phyloP scores from a whole-genome alignment of 805 yeast species.

The Candida mattraensis region DNA sequence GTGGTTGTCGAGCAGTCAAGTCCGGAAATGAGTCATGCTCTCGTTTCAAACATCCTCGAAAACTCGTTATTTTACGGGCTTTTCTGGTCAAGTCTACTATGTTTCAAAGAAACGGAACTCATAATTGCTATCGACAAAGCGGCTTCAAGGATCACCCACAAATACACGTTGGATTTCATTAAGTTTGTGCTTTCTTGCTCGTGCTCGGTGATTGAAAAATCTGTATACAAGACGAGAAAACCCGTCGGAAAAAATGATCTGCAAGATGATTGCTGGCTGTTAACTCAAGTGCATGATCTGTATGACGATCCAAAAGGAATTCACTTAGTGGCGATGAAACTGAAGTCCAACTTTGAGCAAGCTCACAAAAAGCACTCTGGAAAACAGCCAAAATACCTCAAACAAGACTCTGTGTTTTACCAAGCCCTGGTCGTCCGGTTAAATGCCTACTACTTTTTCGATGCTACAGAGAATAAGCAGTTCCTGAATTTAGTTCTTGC shows the following conservation, averaged over 20 bases:
- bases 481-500: constrained; percentile 17
- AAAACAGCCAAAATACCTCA: constrained; percentile 3
- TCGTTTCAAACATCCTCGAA: constrained; percentile 9
- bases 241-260: not conserved
- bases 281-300: constrained; percentile 9
- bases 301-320: constrained; percentile 4
- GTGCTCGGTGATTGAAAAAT: constrained; percentile 4
- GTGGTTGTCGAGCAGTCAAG: constrained; percentile 6
- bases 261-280: constrained; percentile 9
- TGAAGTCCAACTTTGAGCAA: constrained; percentile 14
- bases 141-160: constrained; percentile 20
- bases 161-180: constrained; percentile 17
- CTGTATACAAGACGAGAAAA: constrained; percentile 4
- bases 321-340: constrained; percentile 7
- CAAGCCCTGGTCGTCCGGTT: constrained; percentile 22
- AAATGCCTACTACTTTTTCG: constrained; percentile 22
- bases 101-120: constrained; percentile 21
- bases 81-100: constrained; percentile 22
- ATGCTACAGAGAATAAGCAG: constrained; percentile 21
- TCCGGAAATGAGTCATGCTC: not conserved
- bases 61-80: constrained; percentile 10
- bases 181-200: constrained; percentile 9
- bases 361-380: not conserved
- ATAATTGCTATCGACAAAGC: constrained; percentile 17
- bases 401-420: constrained; percentile 14